These are phyloP conservation scores for Mortierella sp. DNA, from an alignment of 371 early-diverging fungal species.

Conservation along the genomic window DNA sequence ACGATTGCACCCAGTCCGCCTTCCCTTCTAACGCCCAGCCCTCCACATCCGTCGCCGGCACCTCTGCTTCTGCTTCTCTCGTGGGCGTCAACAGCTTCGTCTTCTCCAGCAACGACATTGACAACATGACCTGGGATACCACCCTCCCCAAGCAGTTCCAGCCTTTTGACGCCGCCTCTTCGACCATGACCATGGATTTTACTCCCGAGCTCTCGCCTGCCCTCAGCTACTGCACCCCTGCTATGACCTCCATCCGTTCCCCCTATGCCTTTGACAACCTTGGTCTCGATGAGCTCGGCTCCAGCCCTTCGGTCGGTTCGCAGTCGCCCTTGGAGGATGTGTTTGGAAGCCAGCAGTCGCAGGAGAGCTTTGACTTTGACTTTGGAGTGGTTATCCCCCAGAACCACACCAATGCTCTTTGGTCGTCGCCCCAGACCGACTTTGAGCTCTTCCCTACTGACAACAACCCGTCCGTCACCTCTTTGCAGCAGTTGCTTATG, in stretches of 20 bases:
- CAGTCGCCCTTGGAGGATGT: slow-evolving; percentile 22
- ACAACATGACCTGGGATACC: slow-evolving; percentile 26
- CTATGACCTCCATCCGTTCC: slow-evolving; percentile 13
- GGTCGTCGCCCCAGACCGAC: slow-evolving; percentile 21
- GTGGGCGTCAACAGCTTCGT: slow-evolving; percentile 15
- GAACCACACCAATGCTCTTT: background rate
- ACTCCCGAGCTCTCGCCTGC: slow-evolving; percentile 49
- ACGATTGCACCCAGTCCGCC: slow-evolving; percentile 23
- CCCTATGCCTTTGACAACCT: slow-evolving; percentile 28
- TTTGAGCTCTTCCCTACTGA: slow-evolving; percentile 44
- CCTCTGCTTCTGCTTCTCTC: background rate
- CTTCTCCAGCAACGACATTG: slow-evolving; percentile 22
- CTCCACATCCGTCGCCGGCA: background rate
- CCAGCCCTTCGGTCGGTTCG: slow-evolving; percentile 33
- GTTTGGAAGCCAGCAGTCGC: slow-evolving; percentile 34
- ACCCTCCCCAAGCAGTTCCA: slow-evolving; percentile 25
- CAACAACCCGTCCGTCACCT: slow-evolving; percentile 16
- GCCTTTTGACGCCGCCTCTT: background rate
- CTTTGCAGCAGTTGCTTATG: slow-evolving; percentile 37
- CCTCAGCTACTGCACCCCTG: slow-evolving; percentile 38
- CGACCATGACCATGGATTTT: slow-evolving; percentile 16
- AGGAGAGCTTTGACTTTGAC: slow-evolving; percentile 26
- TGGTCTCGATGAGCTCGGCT: slow-evolving; percentile 32
- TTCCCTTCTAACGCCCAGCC: slow-evolving; percentile 12
- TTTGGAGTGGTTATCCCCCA: slow-evolving; percentile 16